Conservation (phyloP, 2,329 filamentous ascomycete species). For the Daldinia eschscholtzii region DNA sequence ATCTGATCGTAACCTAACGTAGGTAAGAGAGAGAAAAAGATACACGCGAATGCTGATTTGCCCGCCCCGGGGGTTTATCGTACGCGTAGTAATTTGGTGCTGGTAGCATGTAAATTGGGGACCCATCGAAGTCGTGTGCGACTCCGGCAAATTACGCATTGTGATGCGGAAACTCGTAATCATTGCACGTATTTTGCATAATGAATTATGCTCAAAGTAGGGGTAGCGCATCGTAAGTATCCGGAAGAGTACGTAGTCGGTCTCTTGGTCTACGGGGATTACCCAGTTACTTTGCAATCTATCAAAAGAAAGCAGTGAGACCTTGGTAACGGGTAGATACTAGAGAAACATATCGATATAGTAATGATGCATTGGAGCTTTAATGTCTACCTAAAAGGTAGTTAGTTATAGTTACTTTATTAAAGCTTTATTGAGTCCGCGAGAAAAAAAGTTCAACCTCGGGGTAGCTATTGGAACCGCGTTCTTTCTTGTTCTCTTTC, state of each 20-base stretch:
- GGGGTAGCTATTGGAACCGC: background rate
- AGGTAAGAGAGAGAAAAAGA: background rate
- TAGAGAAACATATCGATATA: background rate
- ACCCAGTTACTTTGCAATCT: background rate
- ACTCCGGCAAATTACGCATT: slow-evolving; percentile 24
- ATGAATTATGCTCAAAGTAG: slow-evolving; percentile 4
- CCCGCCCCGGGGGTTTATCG: background rate
- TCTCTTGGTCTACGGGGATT: background rate
- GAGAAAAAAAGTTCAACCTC: background rate
- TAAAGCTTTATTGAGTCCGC: too few relatives aligned
- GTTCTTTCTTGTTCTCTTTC: slow-evolving; percentile 2
- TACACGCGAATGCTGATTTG: slow-evolving; percentile 7
- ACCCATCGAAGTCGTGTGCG: slow-evolving; percentile 8
- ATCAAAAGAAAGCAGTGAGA: background rate
- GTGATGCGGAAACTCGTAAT: slow-evolving; percentile 16
- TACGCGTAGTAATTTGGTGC: slow-evolving; percentile 6
- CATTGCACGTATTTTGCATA: slow-evolving; percentile 9
- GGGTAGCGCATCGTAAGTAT: background rate
- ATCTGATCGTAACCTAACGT: slow-evolving; percentile 7
- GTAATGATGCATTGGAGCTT: background rate
- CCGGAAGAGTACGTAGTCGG: background rate
- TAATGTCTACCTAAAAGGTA: too few relatives aligned
- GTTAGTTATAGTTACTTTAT: too few relatives aligned
- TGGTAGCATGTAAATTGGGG: slow-evolving; percentile 15
- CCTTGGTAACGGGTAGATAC: background rate